phyloP scores from a whole-genome alignment of 805 yeast species.

The Starmerella bombi region DNA sequence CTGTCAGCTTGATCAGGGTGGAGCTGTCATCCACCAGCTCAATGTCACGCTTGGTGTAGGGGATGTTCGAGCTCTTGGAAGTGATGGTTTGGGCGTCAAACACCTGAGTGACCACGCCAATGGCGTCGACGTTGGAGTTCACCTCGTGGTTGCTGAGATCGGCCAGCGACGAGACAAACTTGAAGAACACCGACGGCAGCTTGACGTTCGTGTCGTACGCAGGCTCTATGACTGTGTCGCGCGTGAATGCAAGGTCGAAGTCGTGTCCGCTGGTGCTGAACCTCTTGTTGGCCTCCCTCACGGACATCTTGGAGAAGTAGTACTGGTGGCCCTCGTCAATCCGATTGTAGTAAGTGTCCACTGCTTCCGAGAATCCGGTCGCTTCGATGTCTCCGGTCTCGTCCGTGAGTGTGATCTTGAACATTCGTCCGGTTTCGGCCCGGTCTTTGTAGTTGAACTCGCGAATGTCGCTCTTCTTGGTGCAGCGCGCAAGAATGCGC shows the following conservation, averaged over 20 bases:
- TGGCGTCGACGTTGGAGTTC: slow-evolving; percentile 66
- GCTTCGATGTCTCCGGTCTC: slow-evolving; percentile 95
- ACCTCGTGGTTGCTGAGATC: slow-evolving; percentile 32
- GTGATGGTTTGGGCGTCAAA: slow-evolving; percentile 64
- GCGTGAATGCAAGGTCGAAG: slow-evolving; percentile 71
- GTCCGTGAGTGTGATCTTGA: slow-evolving; percentile 76
- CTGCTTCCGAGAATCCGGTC: slow-evolving; percentile 81
- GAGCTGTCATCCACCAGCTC: slow-evolving; percentile 74
- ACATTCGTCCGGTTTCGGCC: slow-evolving; percentile 68
- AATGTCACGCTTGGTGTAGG: slow-evolving; percentile 84
- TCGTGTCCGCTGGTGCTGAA: slow-evolving; percentile 76
- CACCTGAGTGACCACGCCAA: slow-evolving; percentile 73
- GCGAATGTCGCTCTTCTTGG: slow-evolving; percentile 74
- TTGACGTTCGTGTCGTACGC: slow-evolving; percentile 34
- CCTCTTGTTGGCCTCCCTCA: slow-evolving; percentile 72
- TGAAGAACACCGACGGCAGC: slow-evolving; percentile 65
- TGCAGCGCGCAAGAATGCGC: slow-evolving; percentile 88
- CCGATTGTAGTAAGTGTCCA: slow-evolving; percentile 60
- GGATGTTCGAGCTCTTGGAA: slow-evolving; percentile 77
- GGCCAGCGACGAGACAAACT: slow-evolving; percentile 54
- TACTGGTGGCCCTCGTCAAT: slow-evolving; percentile 84
- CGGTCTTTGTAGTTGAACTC: slow-evolving; percentile 46
- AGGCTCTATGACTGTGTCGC: slow-evolving; percentile 67
- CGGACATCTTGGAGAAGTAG: slow-evolving; percentile 69
- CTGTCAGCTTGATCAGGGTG: slow-evolving; percentile 59